Conservation (phyloP, 805 yeast genomes). For the Clavispora vitiphila region DNA sequence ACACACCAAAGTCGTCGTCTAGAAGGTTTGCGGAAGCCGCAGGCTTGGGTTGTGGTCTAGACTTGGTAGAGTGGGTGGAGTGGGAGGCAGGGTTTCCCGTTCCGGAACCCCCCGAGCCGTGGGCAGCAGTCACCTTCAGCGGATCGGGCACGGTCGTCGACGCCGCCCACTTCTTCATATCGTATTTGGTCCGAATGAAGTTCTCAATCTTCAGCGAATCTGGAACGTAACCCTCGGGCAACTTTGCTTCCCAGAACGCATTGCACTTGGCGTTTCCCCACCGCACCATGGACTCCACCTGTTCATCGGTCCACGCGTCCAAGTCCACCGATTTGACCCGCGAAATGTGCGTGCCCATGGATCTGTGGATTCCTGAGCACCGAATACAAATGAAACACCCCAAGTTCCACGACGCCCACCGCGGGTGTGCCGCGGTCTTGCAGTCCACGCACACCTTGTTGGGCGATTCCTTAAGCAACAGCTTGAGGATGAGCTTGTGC, state of each 20-base stretch:
- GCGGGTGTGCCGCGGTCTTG: slow-evolving; percentile 81
- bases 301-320: slow-evolving; percentile 96
- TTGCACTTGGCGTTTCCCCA: slow-evolving; percentile 88
- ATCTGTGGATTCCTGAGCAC: slow-evolving; percentile 93
- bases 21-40: slow-evolving; percentile 10
- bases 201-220: slow-evolving; percentile 81
- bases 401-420: slow-evolving; percentile 97
- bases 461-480: slow-evolving; percentile 68
- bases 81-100: too few species aligned
- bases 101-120: neutral
- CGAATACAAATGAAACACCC: slow-evolving; percentile 92
- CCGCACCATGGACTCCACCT: slow-evolving; percentile 69
- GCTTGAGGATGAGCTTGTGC: slow-evolving; percentile 68
- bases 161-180: slow-evolving; percentile 78
- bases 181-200: slow-evolving; percentile 90
- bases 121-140: slow-evolving; percentile 11
- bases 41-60: neutral
- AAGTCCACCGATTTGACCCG: slow-evolving; percentile 90
- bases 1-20: slow-evolving; percentile 41
- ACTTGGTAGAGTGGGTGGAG: slow-evolving; percentile 1
- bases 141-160: slow-evolving; percentile 60
- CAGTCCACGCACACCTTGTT: slow-evolving; percentile 90
- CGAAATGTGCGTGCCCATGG: slow-evolving; percentile 93
- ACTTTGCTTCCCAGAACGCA: slow-evolving; percentile 73
- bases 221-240: slow-evolving; percentile 69